phyloP scores from a whole-genome alignment of 345 rosid species.

The Salix exigua region DNA sequence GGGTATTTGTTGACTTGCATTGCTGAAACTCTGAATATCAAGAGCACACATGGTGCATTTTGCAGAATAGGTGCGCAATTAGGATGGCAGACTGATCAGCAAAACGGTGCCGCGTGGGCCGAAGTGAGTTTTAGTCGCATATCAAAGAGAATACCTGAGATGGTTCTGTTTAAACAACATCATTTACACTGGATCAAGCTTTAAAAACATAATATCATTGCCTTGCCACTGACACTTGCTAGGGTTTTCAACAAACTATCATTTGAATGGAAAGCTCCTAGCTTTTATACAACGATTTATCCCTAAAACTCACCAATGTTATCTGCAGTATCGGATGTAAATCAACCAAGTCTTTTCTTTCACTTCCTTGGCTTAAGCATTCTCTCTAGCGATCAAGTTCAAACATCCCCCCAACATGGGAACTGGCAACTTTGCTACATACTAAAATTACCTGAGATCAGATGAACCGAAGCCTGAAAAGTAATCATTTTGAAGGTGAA shows the following conservation, averaged over 20 bases:
- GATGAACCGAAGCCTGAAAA: background rate
- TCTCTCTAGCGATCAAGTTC: slow-evolving; percentile 1
- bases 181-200: background rate
- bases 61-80: background rate
- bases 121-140: background rate
- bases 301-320: background rate
- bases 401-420: slow-evolving; percentile 7
- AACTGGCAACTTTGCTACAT: background rate
- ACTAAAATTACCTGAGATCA: background rate
- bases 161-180: no score
- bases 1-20: background rate
- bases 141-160: background rate
- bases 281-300: background rate
- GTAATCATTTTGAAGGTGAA: slow-evolving; percentile 36
- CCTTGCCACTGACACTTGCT: background rate
- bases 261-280: background rate
- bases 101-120: background rate
- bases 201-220: no score
- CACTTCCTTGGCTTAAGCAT: slow-evolving; percentile 11
- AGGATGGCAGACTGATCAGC: background rate
- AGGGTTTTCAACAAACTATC: background rate
- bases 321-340: background rate
- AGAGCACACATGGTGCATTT: background rate
- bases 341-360: background rate
- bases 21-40: background rate